Evolutionary conservation across 108 stramenopile species (phyloP).

Genomic region (Bacterosira constricta): DNA sequence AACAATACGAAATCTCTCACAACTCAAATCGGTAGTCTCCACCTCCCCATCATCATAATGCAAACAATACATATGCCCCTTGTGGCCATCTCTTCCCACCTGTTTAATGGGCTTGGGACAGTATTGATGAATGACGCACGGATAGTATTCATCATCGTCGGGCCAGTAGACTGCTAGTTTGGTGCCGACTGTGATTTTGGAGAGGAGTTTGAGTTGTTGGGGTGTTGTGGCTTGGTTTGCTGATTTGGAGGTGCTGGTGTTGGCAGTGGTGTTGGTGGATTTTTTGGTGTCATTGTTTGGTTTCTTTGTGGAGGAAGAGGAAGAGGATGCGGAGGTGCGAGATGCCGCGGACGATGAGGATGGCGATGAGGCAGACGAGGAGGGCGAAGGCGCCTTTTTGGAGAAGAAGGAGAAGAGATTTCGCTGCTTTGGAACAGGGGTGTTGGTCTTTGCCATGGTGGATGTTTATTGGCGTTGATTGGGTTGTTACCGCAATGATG

Average conservation of each 20-base stretch:
- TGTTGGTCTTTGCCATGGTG: no score
- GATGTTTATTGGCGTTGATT: no score
- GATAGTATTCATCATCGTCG: conserved; percentile 41
- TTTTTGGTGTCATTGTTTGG: neutral
- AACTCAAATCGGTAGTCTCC: conserved; percentile 18
- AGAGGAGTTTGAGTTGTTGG: neutral
- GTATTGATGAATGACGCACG: conserved; percentile 6
- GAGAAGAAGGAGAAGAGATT: conserved; percentile 31
- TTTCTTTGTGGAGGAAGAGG: neutral
- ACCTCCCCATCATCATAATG: conserved; percentile 40
- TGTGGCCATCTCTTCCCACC: neutral
- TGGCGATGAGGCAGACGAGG: neutral
- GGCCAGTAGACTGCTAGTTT: conserved; percentile 47
- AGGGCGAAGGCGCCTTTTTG: conserved; percentile 3
- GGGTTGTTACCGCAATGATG: neutral
- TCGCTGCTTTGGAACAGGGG: conserved; percentile 1
- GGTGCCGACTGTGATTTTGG: conserved; percentile 50
- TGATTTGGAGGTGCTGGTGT: neutral
- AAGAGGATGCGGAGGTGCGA: neutral
- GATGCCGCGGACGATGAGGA: neutral
- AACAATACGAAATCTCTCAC: conserved; percentile 4
- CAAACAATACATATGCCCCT: conserved; percentile 2
- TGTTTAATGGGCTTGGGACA: no score
- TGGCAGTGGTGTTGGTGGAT: neutral
- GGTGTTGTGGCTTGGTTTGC: neutral